phyloP scores from a whole-genome alignment of 176 grass and related monocot genomes.

The Carex kokanica region DNA sequence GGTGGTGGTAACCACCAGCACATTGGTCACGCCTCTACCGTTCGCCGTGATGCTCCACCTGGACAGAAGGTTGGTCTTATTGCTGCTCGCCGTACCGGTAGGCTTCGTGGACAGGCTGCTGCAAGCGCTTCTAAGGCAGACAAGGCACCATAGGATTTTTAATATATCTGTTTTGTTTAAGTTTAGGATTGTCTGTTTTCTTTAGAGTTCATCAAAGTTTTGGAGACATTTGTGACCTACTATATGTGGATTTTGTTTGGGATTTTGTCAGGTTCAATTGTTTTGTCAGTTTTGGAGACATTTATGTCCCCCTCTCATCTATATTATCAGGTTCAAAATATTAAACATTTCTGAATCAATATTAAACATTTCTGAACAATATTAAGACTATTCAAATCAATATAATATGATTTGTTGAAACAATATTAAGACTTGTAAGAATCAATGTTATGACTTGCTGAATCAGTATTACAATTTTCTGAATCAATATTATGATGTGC shows the following conservation, averaged over 20 bases:
- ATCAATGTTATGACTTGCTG: too few relatives aligned
- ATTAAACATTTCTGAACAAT: too few relatives aligned
- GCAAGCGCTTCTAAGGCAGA: slow-evolving; percentile 76
- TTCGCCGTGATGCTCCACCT: slow-evolving; percentile 78
- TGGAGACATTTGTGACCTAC: slow-evolving; percentile 14
- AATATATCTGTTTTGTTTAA: slow-evolving; percentile 29
- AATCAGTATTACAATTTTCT: too few relatives aligned
- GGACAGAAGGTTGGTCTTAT: slow-evolving; percentile 96
- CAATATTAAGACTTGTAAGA: too few relatives aligned
- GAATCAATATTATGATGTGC: too few relatives aligned
- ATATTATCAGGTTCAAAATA: too few relatives aligned
- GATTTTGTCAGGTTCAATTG: too few relatives aligned
- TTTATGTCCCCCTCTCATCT: too few relatives aligned
- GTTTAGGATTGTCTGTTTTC: slow-evolving; percentile 6
- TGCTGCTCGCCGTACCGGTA: slow-evolving; percentile 81
- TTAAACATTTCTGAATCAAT: too few relatives aligned
- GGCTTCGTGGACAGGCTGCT: slow-evolving; percentile 79
- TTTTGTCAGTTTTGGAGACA: too few relatives aligned
- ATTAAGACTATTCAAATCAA: too few relatives aligned
- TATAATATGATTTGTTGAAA: too few relatives aligned
- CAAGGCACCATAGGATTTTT: slow-evolving; percentile 61
- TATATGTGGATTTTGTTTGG: slow-evolving; percentile 3
- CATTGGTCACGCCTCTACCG: slow-evolving; percentile 85
- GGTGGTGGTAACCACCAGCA: slow-evolving; percentile 99
- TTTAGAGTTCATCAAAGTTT: slow-evolving; percentile 9